Percentiles rank a stretch among this genome's conserved stretches.
phyloP scores from a whole-genome alignment of 1,139 yeast species.

The Yamadazyma blattariae region DNA sequence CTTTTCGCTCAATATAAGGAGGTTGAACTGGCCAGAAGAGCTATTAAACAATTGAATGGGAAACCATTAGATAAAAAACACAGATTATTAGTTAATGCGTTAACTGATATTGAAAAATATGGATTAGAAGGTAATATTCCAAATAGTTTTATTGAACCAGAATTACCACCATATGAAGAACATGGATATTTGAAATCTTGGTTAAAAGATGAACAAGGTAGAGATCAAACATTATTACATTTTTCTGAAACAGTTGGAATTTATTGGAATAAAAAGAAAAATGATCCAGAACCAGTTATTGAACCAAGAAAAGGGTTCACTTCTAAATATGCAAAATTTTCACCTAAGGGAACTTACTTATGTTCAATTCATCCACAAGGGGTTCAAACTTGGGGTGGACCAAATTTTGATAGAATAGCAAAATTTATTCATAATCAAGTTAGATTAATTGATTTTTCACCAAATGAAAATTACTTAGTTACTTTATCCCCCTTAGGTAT shows the following conservation, averaged over 20 bases:
- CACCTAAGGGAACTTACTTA: constrained; percentile 90
- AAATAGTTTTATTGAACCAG: constrained; percentile 68
- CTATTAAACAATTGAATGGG: constrained; percentile 78
- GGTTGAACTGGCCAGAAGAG: constrained; percentile 67
- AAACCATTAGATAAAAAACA: constrained; percentile 94
- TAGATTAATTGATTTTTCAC: constrained; percentile 87
- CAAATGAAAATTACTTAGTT: constrained; percentile 85
- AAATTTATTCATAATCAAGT: constrained; percentile 90
- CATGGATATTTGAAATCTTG: constrained; percentile 84
- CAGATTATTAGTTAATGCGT: constrained; percentile 78
- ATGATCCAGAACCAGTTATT: constrained; percentile 73
- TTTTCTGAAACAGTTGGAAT: constrained; percentile 79
- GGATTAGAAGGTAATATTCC: constrained; percentile 66
- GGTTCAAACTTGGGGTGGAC: constrained; percentile 96
- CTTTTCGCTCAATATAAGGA: constrained; percentile 80
- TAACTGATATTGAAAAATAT: constrained; percentile 81
- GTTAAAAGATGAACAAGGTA: constrained; percentile 85
- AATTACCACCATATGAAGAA: constrained; percentile 64
- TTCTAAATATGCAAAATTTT: constrained; percentile 81
- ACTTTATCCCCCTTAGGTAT: constrained; percentile 90
- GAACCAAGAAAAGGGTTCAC: constrained; percentile 86
- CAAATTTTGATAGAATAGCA: constrained; percentile 66
- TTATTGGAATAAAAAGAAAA: constrained; percentile 80
- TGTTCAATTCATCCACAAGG: constrained; percentile 94
- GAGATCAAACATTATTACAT: constrained; percentile 88